phyloP scores from a whole-genome alignment of 2,329 filamentous ascomycete genomes.

The Curvularia spicifera region DNA sequence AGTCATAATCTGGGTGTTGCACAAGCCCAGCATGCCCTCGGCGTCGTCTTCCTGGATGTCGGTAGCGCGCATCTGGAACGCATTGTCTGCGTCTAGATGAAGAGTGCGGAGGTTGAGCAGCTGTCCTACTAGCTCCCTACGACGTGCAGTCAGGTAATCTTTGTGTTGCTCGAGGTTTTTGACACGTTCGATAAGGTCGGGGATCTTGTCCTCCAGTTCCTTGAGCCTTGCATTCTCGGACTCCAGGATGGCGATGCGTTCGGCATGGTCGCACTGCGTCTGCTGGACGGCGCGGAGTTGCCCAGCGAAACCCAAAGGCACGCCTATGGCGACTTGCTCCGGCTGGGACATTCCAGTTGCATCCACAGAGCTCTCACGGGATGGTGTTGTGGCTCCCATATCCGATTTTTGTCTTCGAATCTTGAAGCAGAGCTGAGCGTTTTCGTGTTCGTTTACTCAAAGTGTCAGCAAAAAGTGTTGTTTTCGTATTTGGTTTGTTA shows the following conservation, averaged over 20 bases:
- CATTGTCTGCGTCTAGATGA: conserved; percentile 28
- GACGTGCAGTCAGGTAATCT: conserved; percentile 15
- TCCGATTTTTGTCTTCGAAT: neutral
- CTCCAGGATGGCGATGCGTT: conserved; percentile 18
- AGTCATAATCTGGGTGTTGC: conserved; percentile 19
- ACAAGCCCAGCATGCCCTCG: conserved; percentile 27
- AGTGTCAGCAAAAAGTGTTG: neutral
- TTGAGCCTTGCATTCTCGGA: conserved; percentile 22
- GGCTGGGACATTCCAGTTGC: neutral
- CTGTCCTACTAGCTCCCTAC: conserved; percentile 24
- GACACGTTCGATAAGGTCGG: conserved; percentile 10
- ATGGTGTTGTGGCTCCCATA: neutral
- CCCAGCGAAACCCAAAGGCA: conserved; percentile 26
- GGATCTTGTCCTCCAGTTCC: neutral
- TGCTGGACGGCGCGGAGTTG: conserved; percentile 24
- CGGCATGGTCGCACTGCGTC: conserved; percentile 14
- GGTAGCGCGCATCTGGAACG: conserved; percentile 21
- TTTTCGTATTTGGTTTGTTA: no score
- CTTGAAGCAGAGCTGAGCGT: neutral
- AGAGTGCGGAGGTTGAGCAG: conserved; percentile 27
- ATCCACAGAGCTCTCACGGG: neutral
- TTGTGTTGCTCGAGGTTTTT: conserved; percentile 21
- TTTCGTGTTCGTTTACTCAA: neutral
- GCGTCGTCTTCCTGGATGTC: conserved; percentile 29
- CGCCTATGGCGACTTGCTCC: neutral